These are phyloP conservation scores for Fusarium torulosum DNA, from an alignment of 2,329 filamentous ascomycete genomes.

Conservation along the genomic window DNA sequence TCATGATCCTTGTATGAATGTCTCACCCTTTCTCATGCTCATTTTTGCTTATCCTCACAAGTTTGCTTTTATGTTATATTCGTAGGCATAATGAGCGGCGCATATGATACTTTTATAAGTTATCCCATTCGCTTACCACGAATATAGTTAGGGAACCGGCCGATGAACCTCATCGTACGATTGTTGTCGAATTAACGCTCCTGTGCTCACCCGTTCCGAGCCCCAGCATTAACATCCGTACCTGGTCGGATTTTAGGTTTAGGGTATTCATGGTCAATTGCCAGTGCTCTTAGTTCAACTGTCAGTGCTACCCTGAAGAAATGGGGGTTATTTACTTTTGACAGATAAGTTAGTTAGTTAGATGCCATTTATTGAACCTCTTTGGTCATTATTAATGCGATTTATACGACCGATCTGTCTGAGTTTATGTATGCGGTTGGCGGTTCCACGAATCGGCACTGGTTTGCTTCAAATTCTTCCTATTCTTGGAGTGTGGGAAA, in stretches of 20 bases:
- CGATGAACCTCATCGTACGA: conserved; percentile 12
- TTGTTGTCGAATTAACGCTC: neutral
- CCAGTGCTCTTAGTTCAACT: conserved; percentile 14
- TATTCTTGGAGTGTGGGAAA: too few species aligned
- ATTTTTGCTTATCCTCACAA: conserved; percentile 10
- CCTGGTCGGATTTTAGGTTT: conserved; percentile 23
- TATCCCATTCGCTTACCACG: neutral
- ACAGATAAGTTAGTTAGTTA: neutral
- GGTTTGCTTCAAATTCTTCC: neutral
- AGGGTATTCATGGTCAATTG: conserved; percentile 18
- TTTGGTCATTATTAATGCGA: too few species aligned
- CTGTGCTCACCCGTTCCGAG: neutral
- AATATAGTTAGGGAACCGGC: conserved; percentile 1
- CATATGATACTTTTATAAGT: neutral
- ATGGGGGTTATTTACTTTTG: neutral
- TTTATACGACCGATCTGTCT: too few species aligned
- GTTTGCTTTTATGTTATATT: conserved; percentile 6
- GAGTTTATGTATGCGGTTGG: too few species aligned
- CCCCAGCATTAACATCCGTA: neutral
- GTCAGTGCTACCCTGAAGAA: neutral
- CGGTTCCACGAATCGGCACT: neutral
- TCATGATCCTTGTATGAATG: conserved; percentile 14
- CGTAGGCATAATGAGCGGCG: neutral
- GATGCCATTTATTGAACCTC: too few species aligned
- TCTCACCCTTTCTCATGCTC: conserved; percentile 18